These are phyloP conservation scores for Megacollybia marginata DNA, from an alignment of 768 basidiomycete species.

Conservation along the genomic window DNA sequence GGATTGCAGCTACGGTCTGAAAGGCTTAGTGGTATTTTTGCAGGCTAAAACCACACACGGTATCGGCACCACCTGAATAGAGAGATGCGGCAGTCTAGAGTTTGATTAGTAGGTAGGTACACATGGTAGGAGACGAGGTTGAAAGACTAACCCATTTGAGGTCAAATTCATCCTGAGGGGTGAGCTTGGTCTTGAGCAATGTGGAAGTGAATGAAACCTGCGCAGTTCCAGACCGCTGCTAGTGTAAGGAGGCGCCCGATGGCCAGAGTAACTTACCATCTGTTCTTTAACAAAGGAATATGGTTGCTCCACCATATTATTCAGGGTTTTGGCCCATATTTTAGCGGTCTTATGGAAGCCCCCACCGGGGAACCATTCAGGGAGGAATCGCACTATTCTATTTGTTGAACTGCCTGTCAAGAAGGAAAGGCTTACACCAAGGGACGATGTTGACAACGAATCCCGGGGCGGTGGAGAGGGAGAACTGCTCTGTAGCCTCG, in stretches of 20 bases:
- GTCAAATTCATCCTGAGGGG: slow-evolving; percentile 12
- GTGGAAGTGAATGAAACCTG: slow-evolving; percentile 15
- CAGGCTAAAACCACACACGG: slow-evolving; percentile 6
- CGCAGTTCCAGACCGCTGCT: slow-evolving; percentile 9
- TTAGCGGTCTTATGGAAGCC: slow-evolving; percentile 26
- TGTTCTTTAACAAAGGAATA: slow-evolving; percentile 17
- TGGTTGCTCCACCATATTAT: slow-evolving; percentile 24
- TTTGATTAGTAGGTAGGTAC: too few species aligned
- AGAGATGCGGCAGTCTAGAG: slow-evolving; percentile 19
- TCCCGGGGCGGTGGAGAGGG: background rate
- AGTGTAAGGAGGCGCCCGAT: slow-evolving; percentile 17
- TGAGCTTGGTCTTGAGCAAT: slow-evolving; percentile 8
- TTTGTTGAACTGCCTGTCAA: background rate
- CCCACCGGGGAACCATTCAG: slow-evolving; percentile 27
- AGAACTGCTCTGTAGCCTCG: slow-evolving; percentile 1
- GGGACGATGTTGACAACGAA: slow-evolving; percentile 5
- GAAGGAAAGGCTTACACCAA: background rate
- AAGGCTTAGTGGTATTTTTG: background rate
- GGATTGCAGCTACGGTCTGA: slow-evolving; percentile 16
- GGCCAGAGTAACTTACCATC: slow-evolving; percentile 23
- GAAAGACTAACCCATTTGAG: slow-evolving; percentile 11
- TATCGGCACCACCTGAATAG: slow-evolving; percentile 25
- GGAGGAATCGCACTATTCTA: slow-evolving; percentile 25
- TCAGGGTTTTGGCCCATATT: slow-evolving; percentile 21
- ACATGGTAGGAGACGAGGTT: too few species aligned